Percentiles rank a stretch among this genome's conserved stretches.
These are phyloP conservation scores for Saccharomyces hybrid DNA, from an alignment of 1,139 yeast genomes.

Conservation along the genomic window DNA sequence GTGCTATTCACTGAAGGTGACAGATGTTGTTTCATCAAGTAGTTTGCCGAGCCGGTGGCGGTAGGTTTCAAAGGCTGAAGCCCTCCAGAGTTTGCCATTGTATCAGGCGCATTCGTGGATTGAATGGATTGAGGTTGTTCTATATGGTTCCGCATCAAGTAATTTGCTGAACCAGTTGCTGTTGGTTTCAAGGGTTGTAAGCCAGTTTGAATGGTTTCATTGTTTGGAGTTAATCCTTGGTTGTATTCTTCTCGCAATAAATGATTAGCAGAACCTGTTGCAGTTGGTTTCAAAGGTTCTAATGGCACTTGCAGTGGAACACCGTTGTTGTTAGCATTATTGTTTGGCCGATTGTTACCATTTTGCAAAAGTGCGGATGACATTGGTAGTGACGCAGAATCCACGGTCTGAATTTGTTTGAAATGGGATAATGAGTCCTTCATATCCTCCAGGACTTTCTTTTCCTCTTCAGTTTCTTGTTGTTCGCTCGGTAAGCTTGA, in stretches of 20 bases:
- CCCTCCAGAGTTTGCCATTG: neutral
- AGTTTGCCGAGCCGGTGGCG: slow-evolving; percentile 31
- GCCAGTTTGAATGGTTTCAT: slow-evolving; percentile 4
- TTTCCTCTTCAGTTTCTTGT: slow-evolving; percentile 35
- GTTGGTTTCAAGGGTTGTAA: slow-evolving; percentile 41
- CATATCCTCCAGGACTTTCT: slow-evolving; percentile 58
- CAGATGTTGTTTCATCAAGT: slow-evolving; percentile 29
- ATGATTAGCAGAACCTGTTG: slow-evolving; percentile 46
- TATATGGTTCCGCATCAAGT: slow-evolving; percentile 22
- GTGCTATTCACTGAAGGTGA: slow-evolving; percentile 22
- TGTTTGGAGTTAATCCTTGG: neutral
- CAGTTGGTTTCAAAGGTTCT: slow-evolving; percentile 42
- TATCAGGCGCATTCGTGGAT: neutral
- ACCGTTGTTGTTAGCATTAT: slow-evolving; percentile 4
- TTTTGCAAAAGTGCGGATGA: slow-evolving; percentile 32
- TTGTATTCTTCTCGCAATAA: slow-evolving; percentile 13
- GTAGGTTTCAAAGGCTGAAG: slow-evolving; percentile 25
- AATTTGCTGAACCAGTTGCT: slow-evolving; percentile 45
- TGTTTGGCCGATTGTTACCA: slow-evolving; percentile 6
- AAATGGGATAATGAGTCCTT: slow-evolving; percentile 60
- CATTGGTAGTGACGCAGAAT: slow-evolving; percentile 51
- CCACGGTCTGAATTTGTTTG: slow-evolving; percentile 53
- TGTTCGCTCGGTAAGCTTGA: slow-evolving; percentile 27
- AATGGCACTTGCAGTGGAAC: slow-evolving; percentile 11
- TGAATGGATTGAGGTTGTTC: slow-evolving; percentile 4